Evolutionary conservation across 495 filamentous ascomycete species (phyloP), one percentile per base, ranked within the genome.

Genomic region (Cetradonia linearis): DNA sequence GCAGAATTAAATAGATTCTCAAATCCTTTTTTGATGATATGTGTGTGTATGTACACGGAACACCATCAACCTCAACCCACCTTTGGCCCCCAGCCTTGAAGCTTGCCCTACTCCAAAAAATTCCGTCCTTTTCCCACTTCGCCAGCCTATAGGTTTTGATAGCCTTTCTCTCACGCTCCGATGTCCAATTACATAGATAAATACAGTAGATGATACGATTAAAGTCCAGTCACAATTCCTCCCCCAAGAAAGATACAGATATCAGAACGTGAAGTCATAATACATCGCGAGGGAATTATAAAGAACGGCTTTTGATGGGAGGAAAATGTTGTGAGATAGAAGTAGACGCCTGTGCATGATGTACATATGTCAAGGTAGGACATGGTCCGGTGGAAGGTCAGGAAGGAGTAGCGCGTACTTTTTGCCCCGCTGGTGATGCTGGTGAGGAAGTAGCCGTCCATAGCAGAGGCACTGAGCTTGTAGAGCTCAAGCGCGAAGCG

Each of bases 251-350:
- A 27, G 20, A 20, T 31, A 25, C 30, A 48, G 8, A 48, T 38
- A 36, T 58, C 5, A 48, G 40, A 27, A 48, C 56, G 25, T 58
- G n/a, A 27, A 58, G 7, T 58, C 56, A 28, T 58, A 36, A 5
- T 46, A 48, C 46, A 33, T 47, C 56, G 30, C 46, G 27, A 58
- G n/a, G 1, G 46, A 20, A 16, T 30, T n/a, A 23, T 25, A 10
- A 46, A 46, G 42, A 10, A 25, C 10, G 42, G 20, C 20, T 46
- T 46, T 23, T 46, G 42, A 13, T 3, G 42, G 42, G 42, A 23
- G 25, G 4, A n/a, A 46, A 23, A 20, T 46, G 42, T 46, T 46
- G 42, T 10, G 16, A 46, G 42, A 46, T 46, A 25, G 42, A 0
- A 20, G n/a, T 25, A 25, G 10, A 46, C 13, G 42, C 42, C 25